These are phyloP conservation scores for Xylariaceae sp. DNA, from an alignment of 2,329 filamentous ascomycete species.

Conservation along the genomic window DNA sequence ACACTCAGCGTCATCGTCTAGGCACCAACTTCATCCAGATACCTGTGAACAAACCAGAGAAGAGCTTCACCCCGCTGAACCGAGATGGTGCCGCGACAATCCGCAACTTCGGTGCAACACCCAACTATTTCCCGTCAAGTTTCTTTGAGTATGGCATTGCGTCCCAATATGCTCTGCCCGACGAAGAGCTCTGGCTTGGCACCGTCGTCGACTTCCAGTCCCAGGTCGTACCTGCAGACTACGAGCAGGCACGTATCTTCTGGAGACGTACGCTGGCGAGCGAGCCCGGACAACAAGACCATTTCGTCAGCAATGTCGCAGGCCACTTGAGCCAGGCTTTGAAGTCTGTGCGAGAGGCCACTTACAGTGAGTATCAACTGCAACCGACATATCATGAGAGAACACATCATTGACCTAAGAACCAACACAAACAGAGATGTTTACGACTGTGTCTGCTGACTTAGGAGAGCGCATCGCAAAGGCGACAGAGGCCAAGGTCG, in stretches of 20 bases:
- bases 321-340: constrained; percentile 47
- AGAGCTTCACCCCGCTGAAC: constrained; percentile 14
- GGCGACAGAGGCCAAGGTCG: constrained; percentile 41
- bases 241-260: constrained; percentile 33
- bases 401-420: background rate
- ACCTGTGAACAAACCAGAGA: constrained; percentile 28
- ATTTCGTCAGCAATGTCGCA: constrained; percentile 56
- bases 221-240: constrained; percentile 45
- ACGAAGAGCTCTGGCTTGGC: constrained; percentile 45
- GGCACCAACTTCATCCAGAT: constrained; percentile 51
- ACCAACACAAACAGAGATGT: constrained; percentile 54
- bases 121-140: constrained; percentile 16
- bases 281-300: constrained; percentile 51
- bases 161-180: constrained; percentile 40
- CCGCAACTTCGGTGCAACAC: constrained; percentile 8
- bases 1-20: constrained; percentile 53
- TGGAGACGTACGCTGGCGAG: constrained; percentile 42
- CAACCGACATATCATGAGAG: background rate
- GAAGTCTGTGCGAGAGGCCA: constrained; percentile 11
- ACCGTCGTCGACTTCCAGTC: constrained; percentile 40
- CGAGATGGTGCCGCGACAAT: constrained; percentile 13
- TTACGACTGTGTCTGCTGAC: constrained; percentile 47
- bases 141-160: constrained; percentile 9
- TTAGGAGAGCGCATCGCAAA: constrained; percentile 49
- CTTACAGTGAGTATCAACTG: constrained; percentile 14